Base-by-base conservation (phyloP, 495 filamentous ascomycete genomes). In the Hypoxylon crocopeplum region DNA sequence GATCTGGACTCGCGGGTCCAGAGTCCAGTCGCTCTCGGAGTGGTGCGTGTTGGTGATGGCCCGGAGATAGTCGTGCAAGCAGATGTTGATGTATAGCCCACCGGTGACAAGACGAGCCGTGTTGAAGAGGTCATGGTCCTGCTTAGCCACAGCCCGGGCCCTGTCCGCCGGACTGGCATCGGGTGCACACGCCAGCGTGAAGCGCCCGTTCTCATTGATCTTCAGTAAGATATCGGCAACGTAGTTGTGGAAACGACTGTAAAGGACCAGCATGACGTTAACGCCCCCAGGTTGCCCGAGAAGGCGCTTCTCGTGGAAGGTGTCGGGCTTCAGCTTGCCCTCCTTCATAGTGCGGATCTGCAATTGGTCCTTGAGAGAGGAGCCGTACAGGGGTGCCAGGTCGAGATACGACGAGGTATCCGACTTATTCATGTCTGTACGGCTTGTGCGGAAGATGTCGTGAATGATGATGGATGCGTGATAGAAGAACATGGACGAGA, bases 401-500 rank as follows among this genome's bases (percentile, higher is more conserved):
- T 95, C 91, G 29, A 93, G 77, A 57, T 95, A 95, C 0, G 88
- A 90, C 5, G 89, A 92, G 0, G 87, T 91, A 53, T 73, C 69
- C 0, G 64, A 68, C 50, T 62, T 73, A 45, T 66, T 71, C 34
- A 54, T 53, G 40, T 73, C 71, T 16, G 54, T 69, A 7, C 67
- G 61, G 46, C 37, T 69, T 13, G 77, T 78, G 7, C 70, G 63
- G 50, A 79, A 80, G 48, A 77, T 67, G 79, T 86, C 87, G 62
- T 95, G 91, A 66, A 92, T 93, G 58, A 95, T 91, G 53, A 93
- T 88, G 17, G 86, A 84, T 4, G 89, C 91, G 42, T 91, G 78
- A 60, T 94, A 91, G 74, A 90, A 93, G n/a, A 96, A 76, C 71
- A 93, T 84, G 68, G 87, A 87, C 1, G 89, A 92, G 24, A 94